Evolutionary conservation across 768 basidiomycete genomes (phyloP).

Genomic region (Galerina marginata): DNA sequence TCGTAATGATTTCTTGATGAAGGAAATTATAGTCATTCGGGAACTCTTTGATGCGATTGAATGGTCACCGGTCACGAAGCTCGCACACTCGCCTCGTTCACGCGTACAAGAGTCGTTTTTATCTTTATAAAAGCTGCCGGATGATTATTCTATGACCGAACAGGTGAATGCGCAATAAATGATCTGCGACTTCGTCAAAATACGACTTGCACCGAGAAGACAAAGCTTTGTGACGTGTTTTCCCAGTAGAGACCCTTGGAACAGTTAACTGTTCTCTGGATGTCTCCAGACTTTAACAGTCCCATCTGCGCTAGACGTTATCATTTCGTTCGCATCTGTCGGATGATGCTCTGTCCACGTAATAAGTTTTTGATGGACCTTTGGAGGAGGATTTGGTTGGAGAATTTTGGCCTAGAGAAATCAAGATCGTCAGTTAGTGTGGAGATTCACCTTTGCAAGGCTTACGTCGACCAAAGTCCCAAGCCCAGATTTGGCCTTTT

Average conservation of each 20-base stretch:
- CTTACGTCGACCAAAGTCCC: constrained; percentile 92
- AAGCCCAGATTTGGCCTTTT: constrained; percentile 86
- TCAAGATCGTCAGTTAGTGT: constrained; percentile 11
- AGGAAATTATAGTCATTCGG: neutral
- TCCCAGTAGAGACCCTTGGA: no score
- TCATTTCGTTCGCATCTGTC: constrained; percentile 77
- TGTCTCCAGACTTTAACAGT: constrained; percentile 88
- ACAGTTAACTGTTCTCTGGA: constrained; percentile 29
- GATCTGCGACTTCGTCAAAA: no score
- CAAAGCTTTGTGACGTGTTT: no score
- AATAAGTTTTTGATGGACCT: constrained; percentile 82
- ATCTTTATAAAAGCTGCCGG: no score
- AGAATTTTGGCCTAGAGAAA: constrained; percentile 66
- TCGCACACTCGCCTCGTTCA: neutral
- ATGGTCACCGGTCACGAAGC: neutral
- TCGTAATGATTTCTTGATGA: constrained; percentile 7
- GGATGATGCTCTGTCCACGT: constrained; percentile 95
- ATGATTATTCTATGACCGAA: no score
- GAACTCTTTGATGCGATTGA: neutral
- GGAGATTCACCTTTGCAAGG: constrained; percentile 9
- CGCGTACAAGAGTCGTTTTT: no score
- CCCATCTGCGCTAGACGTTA: constrained; percentile 91
- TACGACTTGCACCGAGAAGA: no score
- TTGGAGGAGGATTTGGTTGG: constrained; percentile 74
- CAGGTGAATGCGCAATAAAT: no score